These are phyloP conservation scores for Pseudodiploospora longispora DNA, from an alignment of 2,329 filamentous ascomycete genomes.

Conservation along the genomic window DNA sequence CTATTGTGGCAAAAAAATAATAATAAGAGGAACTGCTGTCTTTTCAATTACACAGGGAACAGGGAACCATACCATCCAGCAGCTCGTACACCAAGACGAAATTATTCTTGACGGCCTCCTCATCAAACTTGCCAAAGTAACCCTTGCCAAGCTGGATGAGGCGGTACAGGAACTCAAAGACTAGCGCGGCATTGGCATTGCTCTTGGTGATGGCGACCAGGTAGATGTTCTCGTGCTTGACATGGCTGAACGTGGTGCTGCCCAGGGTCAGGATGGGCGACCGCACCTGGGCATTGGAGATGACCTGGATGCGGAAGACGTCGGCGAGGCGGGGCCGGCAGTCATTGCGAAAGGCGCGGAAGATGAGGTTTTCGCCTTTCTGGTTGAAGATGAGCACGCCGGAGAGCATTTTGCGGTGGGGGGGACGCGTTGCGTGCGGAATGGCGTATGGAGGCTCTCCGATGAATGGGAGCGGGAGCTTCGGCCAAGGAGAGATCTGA, in stretches of 20 bases:
- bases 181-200: slow-evolving; percentile 95
- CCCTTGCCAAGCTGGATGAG: slow-evolving; percentile 83
- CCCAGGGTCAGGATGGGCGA: slow-evolving; percentile 96
- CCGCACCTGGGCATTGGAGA: slow-evolving; percentile 94
- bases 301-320: slow-evolving; percentile 99
- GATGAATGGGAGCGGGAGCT: no score
- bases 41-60: not conserved
- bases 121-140: slow-evolving; percentile 98
- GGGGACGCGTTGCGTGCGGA: not conserved
- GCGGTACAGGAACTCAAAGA: slow-evolving; percentile 96
- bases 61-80: slow-evolving; percentile 60
- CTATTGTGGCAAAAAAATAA: no score
- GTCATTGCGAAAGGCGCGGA: slow-evolving; percentile 97
- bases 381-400: slow-evolving; percentile 98
- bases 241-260: slow-evolving; percentile 97
- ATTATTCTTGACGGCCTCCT: slow-evolving; percentile 99
- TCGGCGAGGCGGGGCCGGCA: slow-evolving; percentile 95
- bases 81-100: slow-evolving; percentile 98
- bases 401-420: slow-evolving; percentile 68
- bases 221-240: slow-evolving; percentile 99
- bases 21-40: not conserved
- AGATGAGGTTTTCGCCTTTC: slow-evolving; percentile 99
- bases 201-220: slow-evolving; percentile 96
- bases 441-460: no score
- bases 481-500: no score